These are phyloP conservation scores for Neospora caninum DNA, from an alignment of 169 alveolate species.

Conservation along the genomic window DNA sequence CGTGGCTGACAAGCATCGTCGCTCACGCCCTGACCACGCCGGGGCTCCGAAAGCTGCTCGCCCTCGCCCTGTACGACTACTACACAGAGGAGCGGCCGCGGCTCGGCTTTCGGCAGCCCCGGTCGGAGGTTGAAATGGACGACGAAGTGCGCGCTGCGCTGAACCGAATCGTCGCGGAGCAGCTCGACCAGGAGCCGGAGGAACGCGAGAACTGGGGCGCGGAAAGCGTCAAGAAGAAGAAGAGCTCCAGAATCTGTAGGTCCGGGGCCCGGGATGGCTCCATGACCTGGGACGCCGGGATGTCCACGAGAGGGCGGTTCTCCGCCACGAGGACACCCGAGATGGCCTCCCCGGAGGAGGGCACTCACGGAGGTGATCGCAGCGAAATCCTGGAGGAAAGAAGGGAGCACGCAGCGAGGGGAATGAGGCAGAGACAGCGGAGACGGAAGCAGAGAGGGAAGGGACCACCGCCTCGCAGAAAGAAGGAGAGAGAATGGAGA, in stretches of 20 bases:
- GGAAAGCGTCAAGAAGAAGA: background rate
- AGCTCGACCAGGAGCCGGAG: background rate
- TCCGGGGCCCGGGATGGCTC: no score
- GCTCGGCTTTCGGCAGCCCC: background rate
- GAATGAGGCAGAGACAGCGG: no score
- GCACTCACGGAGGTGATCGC: no score
- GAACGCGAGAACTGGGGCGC: background rate
- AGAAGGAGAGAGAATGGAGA: no score
- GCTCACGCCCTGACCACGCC: slow-evolving; percentile 45
- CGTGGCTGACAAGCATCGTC: background rate
- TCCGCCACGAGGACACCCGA: no score
- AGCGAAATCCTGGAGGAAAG: no score
- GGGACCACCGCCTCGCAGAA: no score
- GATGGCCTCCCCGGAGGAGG: no score
- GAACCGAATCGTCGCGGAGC: background rate
- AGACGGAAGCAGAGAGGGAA: no score
- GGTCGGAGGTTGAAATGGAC: background rate
- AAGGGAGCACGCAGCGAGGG: no score
- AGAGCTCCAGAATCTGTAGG: background rate
- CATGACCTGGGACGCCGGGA: no score
- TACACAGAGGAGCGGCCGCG: slow-evolving; percentile 11
- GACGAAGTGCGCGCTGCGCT: background rate
- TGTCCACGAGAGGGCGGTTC: no score
- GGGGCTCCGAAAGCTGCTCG: background rate
- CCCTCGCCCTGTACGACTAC: slow-evolving; percentile 26